Evolutionary conservation across 2,329 filamentous ascomycete genomes (phyloP).

Genomic region (Balansia obtecta): DNA sequence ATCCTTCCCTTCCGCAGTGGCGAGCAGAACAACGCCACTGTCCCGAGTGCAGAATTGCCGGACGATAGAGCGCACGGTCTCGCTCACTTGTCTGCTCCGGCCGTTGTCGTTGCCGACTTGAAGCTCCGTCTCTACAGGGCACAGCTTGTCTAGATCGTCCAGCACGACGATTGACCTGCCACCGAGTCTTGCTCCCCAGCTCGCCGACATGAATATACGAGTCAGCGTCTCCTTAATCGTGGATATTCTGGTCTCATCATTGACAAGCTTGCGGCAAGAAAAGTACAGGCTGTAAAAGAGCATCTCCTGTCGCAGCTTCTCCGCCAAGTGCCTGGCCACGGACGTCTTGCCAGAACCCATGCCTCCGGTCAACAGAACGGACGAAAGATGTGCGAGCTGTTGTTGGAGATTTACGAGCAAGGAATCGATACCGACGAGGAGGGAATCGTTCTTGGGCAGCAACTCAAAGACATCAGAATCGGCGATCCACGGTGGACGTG

Average conservation of each 20-base stretch:
- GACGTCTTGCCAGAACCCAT: conserved; percentile 85
- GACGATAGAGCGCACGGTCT: conserved; percentile 72
- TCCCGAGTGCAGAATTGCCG: conserved; percentile 72
- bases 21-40: conserved; percentile 73
- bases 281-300: conserved; percentile 80
- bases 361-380: conserved; percentile 77
- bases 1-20: conserved; percentile 88
- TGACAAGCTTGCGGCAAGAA: conserved; percentile 74
- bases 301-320: conserved; percentile 56
- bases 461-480: conserved; percentile 37
- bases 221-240: conserved; percentile 83
- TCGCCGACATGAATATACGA: conserved; percentile 74
- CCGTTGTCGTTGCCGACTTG: conserved; percentile 91
- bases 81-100: conserved; percentile 82
- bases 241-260: conserved; percentile 78
- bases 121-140: conserved; percentile 85
- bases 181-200: conserved; percentile 81
- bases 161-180: conserved; percentile 76
- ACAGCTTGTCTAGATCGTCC: conserved; percentile 87
- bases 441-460: conserved; percentile 40
- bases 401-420: conserved; percentile 60
- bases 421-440: conserved; percentile 74
- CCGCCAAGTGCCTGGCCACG: conserved; percentile 63
- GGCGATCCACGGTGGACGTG: conserved; percentile 46
- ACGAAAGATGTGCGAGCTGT: conserved; percentile 75